Evolutionary conservation across 306 rosid genomes (phyloP), one percentile per base, ranked within the genome.

Genomic region (Hippophae rhamnoides): DNA sequence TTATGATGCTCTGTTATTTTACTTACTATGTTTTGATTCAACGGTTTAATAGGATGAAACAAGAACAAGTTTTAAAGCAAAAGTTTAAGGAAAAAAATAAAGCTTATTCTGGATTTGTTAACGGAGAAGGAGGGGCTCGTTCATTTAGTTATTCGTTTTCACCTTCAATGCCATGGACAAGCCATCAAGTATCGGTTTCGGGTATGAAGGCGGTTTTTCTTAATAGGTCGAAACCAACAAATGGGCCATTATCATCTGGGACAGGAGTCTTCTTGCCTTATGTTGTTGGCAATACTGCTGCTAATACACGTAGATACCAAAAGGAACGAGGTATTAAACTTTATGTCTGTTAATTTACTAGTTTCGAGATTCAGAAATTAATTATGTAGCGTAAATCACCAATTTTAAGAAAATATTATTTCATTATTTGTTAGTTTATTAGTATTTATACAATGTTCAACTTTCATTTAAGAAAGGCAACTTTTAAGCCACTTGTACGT

Each of bases 181-280:
- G 12, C 23, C 53, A 49, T 18, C 53, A 68, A 43, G 76, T 43
- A 57, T 5, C 44, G 13, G 74, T 82, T n/a, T 51, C 73, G 27
- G 81, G 70, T 10, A 75, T 58, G 80, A 50, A 71, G 27, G 78
- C 81, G 3, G 52, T 72, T 38, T 85, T 76, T 52, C 66, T 72
- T 0, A 79, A 74, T 9, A 73, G 79, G 43, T 51, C 77, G 44
- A 73, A 71, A 45, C 63, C 82, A 0, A 70, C 63, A 63, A 60
- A 27, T 13, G 14, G 7, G 6, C 8, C 13, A 8, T 69, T 79
- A 6, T 78, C 81, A 0, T 49, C 72, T 47, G 98, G 98, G 12
- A 90, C 98, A 0, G 98, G 98, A 13, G 95, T 90, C 2, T 90
- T 87, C 84, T 68, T 90, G 72, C 86, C 80, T 9, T 70, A 76